Evolutionary conservation across 495 filamentous ascomycete genomes (phyloP).

Genomic region (Darksidea phi): DNA sequence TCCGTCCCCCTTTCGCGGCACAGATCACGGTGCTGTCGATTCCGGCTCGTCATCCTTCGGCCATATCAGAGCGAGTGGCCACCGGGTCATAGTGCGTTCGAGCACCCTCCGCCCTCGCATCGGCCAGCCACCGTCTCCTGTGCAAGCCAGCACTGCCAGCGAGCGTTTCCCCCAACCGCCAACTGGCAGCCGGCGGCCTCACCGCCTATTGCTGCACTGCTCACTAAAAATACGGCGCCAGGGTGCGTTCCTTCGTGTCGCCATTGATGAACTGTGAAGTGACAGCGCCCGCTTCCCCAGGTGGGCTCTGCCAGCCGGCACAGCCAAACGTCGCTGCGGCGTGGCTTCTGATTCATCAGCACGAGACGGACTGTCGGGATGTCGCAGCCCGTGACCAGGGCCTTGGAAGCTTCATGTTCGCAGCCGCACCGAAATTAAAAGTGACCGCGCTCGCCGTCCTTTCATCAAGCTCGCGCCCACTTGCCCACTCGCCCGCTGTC

Average conservation of each 20-base stretch:
- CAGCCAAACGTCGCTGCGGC: slow-evolving; percentile 27
- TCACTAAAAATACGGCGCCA: slow-evolving; percentile 35
- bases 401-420: slow-evolving; percentile 32
- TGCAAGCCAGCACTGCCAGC: slow-evolving; percentile 4
- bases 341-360: slow-evolving; percentile 22
- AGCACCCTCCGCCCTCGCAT: neutral
- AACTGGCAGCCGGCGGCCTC: slow-evolving; percentile 22
- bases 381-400: slow-evolving; percentile 34
- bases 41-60: slow-evolving; percentile 12
- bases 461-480: slow-evolving; percentile 13
- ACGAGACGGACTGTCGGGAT: slow-evolving; percentile 28
- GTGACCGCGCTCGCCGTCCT: neutral
- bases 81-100: neutral
- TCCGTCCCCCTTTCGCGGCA: slow-evolving; percentile 21
- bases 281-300: slow-evolving; percentile 23
- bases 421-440: slow-evolving; percentile 27
- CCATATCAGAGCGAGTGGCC: slow-evolving; percentile 3
- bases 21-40: slow-evolving; percentile 7
- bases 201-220: slow-evolving; percentile 34
- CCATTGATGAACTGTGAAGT: slow-evolving; percentile 30
- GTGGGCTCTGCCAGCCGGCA: slow-evolving; percentile 18
- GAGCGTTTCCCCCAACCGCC: slow-evolving; percentile 15
- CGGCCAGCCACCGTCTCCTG: slow-evolving; percentile 12
- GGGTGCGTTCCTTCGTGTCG: slow-evolving; percentile 30
- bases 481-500: slow-evolving; percentile 8